A percentile compares a stretch with the other conserved stretches of the same genome.
phyloP scores from a whole-genome alignment of 2,329 filamentous ascomycete species.

The Curvularia hawaiiensis region DNA sequence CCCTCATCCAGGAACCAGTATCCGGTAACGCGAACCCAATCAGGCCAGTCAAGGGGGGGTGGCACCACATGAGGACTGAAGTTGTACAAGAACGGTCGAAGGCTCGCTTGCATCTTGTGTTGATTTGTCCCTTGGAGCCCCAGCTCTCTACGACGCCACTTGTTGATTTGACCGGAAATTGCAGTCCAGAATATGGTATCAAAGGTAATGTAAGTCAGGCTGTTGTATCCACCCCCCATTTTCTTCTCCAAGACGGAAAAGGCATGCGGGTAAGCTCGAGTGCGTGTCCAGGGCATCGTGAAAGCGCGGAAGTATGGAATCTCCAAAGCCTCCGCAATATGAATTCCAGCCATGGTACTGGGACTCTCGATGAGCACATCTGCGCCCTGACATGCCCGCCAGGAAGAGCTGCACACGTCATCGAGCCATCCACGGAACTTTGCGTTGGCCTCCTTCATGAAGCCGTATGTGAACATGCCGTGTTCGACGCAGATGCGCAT shows the following conservation, averaged over 20 bases:
- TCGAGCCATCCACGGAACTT: slow-evolving; percentile 93
- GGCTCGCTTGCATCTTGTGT: slow-evolving; percentile 93
- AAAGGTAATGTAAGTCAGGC: slow-evolving; percentile 93
- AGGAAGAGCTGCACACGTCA: slow-evolving; percentile 80
- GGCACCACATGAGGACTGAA: slow-evolving; percentile 94
- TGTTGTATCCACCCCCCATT: slow-evolving; percentile 94
- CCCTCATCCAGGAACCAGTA: slow-evolving; percentile 95
- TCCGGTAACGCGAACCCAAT: slow-evolving; percentile 96
- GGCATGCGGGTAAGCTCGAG: slow-evolving; percentile 92
- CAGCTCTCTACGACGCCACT: slow-evolving; percentile 84
- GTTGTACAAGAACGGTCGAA: slow-evolving; percentile 98
- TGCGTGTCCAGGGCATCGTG: slow-evolving; percentile 98
- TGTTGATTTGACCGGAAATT: slow-evolving; percentile 88
- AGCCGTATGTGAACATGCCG: slow-evolving; percentile 93
- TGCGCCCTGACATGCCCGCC: slow-evolving; percentile 80
- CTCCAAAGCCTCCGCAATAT: slow-evolving; percentile 89
- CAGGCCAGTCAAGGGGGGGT: slow-evolving; percentile 91
- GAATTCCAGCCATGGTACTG: slow-evolving; percentile 95
- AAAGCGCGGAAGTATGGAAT: slow-evolving; percentile 98
- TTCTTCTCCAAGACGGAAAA: slow-evolving; percentile 93
- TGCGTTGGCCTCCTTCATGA: slow-evolving; percentile 78
- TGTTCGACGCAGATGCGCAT: slow-evolving; percentile 97
- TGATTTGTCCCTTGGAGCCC: slow-evolving; percentile 79
- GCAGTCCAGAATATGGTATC: slow-evolving; percentile 97
- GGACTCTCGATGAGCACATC: slow-evolving; percentile 95